Conservation (phyloP, 345 rosid species). For the Brassica napus region Da-Ae NC_063445.1:56706501-56707000, state of each 20-base stretch:
- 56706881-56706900: slow-evolving; percentile 72
- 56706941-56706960: slow-evolving; percentile 63
- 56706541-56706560: slow-evolving; percentile 72
- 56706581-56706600: slow-evolving; percentile 68
- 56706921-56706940: slow-evolving; percentile 74
- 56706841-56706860: slow-evolving; percentile 63
- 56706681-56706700: slow-evolving; percentile 75
- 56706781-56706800: slow-evolving; percentile 51
- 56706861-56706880: slow-evolving; percentile 71
- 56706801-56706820: slow-evolving; percentile 78
- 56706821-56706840: slow-evolving; percentile 68
- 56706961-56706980: slow-evolving; percentile 57
- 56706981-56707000: slow-evolving; percentile 83
- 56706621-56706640: slow-evolving; percentile 63
- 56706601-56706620: slow-evolving; percentile 59
- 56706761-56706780: slow-evolving; percentile 77
- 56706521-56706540: slow-evolving; percentile 55
- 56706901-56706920: slow-evolving; percentile 75
- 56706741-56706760: slow-evolving; percentile 64
- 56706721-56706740: slow-evolving; percentile 65
- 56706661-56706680: slow-evolving; percentile 75
- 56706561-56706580: slow-evolving; percentile 82
- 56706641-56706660: slow-evolving; percentile 72
- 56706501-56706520: slow-evolving; percentile 58
- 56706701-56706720: slow-evolving; percentile 70